Percentiles rank a stretch among this genome's conserved stretches.
Evolutionary conservation across 2,329 filamentous ascomycete genomes (phyloP).

Genomic region (Neocucurbitaria cava): DNA sequence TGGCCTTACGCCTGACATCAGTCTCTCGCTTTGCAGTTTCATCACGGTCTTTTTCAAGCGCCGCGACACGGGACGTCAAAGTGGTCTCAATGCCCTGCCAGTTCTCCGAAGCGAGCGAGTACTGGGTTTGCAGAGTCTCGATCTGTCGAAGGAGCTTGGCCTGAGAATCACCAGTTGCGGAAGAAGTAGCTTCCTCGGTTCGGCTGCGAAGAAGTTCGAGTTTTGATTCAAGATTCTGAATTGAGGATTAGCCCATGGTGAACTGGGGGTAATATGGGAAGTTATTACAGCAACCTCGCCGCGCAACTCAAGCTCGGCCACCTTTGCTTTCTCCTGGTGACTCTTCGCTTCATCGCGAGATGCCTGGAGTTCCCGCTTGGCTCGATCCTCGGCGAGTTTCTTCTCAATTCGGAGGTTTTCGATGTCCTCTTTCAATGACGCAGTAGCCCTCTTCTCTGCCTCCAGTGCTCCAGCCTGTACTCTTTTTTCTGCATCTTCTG

Average conservation of each 20-base stretch:
- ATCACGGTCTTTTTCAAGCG: conserved; percentile 88
- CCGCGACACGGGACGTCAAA: conserved; percentile 76
- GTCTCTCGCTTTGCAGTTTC: conserved; percentile 83
- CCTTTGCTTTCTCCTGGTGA: conserved; percentile 72
- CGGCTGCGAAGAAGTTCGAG: conserved; percentile 84
- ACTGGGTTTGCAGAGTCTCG: conserved; percentile 94
- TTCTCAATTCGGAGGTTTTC: conserved; percentile 75
- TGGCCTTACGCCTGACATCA: conserved; percentile 86
- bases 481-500: conserved; percentile 71
- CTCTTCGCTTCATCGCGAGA: conserved; percentile 75
- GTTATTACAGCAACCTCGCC: conserved; percentile 68
- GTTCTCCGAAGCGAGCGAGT: conserved; percentile 91
- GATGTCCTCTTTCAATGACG: conserved; percentile 69
- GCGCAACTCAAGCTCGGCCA: conserved; percentile 78
- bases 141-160: conserved; percentile 92
- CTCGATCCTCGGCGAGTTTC: conserved; percentile 73
- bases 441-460: conserved; percentile 64
- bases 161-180: conserved; percentile 80
- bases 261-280: neutral
- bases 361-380: conserved; percentile 72
- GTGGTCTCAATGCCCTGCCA: conserved; percentile 97
- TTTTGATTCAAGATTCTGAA: conserved; percentile 81
- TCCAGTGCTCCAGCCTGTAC: conserved; percentile 72
- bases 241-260: conserved; percentile 26
- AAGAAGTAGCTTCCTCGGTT: conserved; percentile 88